phyloP scores from a whole-genome alignment of 2,329 filamentous ascomycete genomes.

The Sporothrix protearum region DNA sequence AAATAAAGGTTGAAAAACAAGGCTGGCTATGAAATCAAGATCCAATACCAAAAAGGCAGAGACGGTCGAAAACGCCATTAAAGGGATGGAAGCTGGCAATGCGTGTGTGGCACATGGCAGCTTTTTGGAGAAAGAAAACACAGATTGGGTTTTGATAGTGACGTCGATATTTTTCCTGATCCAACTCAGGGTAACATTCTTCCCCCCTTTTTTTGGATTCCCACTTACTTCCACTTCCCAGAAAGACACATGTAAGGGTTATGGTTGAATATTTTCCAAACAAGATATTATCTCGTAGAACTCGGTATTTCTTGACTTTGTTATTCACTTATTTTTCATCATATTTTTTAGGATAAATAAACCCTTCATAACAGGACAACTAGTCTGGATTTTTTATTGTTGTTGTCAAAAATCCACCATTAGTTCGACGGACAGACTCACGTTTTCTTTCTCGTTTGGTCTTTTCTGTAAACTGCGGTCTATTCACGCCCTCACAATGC shows the following conservation, averaged over 20 bases:
- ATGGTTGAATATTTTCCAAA: background rate
- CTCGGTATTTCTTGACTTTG: background rate
- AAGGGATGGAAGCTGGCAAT: background rate
- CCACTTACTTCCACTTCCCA: too few species aligned
- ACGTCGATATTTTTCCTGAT: background rate
- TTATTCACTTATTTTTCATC: background rate
- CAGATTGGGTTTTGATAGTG: background rate
- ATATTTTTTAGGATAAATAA: too few species aligned
- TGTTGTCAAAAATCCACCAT: background rate
- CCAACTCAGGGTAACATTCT: background rate
- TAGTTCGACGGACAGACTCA: too few species aligned
- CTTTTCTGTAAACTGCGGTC: too few species aligned
- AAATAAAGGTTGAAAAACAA: background rate
- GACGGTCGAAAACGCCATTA: background rate
- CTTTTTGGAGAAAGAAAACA: background rate
- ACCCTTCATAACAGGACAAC: background rate
- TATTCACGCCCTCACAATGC: too few species aligned
- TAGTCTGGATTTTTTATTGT: background rate
- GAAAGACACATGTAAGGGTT: too few species aligned
- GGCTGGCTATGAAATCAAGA: background rate
- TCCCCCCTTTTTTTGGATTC: background rate
- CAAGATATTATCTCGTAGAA: background rate
- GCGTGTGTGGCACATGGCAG: background rate
- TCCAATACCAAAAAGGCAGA: background rate
- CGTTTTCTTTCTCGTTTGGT: too few species aligned